These are phyloP conservation scores for Calocybe cyanea DNA, from an alignment of 768 basidiomycete species.

Conservation along the genomic window DNA sequence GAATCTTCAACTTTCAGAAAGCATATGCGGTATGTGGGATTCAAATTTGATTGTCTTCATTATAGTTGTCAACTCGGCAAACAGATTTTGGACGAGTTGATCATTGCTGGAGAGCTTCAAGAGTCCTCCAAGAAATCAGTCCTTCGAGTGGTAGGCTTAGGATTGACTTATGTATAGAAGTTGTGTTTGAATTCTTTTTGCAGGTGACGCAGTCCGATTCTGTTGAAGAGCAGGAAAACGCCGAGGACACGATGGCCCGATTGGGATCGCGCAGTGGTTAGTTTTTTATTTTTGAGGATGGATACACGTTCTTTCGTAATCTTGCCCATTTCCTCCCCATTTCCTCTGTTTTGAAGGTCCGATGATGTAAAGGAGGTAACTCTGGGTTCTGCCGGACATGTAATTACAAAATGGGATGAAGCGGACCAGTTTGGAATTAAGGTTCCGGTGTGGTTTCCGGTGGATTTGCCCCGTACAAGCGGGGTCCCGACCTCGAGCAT, in stretches of 20 bases:
- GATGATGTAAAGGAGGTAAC: constrained; percentile 31
- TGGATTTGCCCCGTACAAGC: constrained; percentile 9
- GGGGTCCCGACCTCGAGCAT: constrained; percentile 1
- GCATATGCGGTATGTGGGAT: constrained; percentile 74
- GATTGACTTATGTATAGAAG: not conserved
- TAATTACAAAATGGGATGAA: not conserved
- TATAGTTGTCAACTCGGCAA: not conserved
- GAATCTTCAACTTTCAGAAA: constrained; percentile 99
- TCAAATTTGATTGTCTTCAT: constrained; percentile 3
- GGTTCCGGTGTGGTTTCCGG: constrained; percentile 19
- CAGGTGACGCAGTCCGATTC: constrained; percentile 85
- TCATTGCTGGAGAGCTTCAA: constrained; percentile 96
- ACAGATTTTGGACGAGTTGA: constrained; percentile 90
- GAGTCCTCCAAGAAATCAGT: constrained; percentile 96
- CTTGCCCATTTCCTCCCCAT: constrained; percentile 15
- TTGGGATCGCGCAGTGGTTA: constrained; percentile 72
- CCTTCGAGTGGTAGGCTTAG: constrained; percentile 41
- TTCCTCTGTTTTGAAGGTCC: constrained; percentile 35
- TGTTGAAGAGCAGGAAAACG: constrained; percentile 82
- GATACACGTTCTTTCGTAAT: not conserved
- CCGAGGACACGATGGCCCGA: constrained; percentile 77
- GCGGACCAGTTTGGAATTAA: constrained; percentile 2
- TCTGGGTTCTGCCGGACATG: not conserved
- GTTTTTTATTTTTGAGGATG: constrained; percentile 18
- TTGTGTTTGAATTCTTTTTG: not conserved